These are phyloP conservation scores for Plasmodium malariae DNA, from an alignment of 169 alveolate species.

Conservation along the genomic window DNA sequence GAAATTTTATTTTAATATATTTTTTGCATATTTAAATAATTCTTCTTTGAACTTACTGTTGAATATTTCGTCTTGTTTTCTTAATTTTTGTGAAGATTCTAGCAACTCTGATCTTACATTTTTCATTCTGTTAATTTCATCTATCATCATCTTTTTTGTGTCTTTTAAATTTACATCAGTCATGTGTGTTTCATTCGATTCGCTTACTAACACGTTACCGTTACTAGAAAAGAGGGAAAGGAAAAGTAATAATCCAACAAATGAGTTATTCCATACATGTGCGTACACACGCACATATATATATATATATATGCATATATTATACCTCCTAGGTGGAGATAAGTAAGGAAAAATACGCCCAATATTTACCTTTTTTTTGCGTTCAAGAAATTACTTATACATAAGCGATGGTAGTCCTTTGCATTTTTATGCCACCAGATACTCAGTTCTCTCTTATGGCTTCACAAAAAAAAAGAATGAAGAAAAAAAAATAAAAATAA, in stretches of 20 bases:
- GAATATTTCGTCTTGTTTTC: conserved; percentile 68
- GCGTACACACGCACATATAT: neutral
- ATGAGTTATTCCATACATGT: neutral
- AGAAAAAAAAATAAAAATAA: neutral
- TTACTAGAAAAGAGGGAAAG: neutral
- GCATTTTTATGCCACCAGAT: conserved; percentile 52
- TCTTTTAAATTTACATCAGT: conserved; percentile 49
- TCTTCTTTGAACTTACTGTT: conserved; percentile 25
- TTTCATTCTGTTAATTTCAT: conserved; percentile 69
- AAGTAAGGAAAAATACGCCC: neutral
- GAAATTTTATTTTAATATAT: conserved; percentile 3
- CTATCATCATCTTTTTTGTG: conserved; percentile 74
- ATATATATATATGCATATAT: neutral
- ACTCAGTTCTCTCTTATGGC: conserved; percentile 47
- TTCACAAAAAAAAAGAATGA: neutral
- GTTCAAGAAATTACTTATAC: conserved; percentile 42
- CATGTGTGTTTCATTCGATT: neutral
- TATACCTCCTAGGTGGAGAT: too few species aligned
- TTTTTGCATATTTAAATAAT: neutral
- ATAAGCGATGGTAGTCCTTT: conserved; percentile 62
- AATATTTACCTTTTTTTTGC: conserved; percentile 25
- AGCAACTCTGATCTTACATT: conserved; percentile 56
- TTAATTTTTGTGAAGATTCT: conserved; percentile 69
- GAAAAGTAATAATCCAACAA: too few species aligned
- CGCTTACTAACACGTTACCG: neutral